phyloP scores from a whole-genome alignment of 768 basidiomycete genomes.

The Boletus rufocinnamomeus region DNA sequence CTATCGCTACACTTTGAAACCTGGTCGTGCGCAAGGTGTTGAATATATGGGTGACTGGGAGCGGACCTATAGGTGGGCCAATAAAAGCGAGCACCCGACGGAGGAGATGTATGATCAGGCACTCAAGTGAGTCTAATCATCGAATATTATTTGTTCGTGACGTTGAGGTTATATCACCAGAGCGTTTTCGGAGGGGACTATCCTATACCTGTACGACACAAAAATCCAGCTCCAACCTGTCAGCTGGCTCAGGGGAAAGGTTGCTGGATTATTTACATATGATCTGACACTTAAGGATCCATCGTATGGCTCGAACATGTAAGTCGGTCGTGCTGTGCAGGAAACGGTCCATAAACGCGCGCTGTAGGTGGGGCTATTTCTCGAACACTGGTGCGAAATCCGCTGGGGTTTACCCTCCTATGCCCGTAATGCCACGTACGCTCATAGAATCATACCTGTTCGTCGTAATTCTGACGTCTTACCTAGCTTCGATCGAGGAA shows the following conservation, averaged over 20 bases:
- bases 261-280: constrained; percentile 18
- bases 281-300: constrained; percentile 12
- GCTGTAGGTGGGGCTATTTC: constrained; percentile 22
- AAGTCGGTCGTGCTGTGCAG: background rate
- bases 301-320: constrained; percentile 22
- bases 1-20: constrained; percentile 5
- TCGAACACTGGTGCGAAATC: constrained; percentile 2
- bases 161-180: background rate
- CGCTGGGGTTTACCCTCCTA: background rate
- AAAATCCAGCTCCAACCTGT: background rate
- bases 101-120: constrained; percentile 15
- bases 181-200: constrained; percentile 1
- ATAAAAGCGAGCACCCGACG: background rate
- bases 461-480: background rate
- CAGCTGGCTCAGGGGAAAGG: constrained; percentile 19
- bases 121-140: constrained; percentile 6
- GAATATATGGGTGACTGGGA: constrained; percentile 12
- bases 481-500: constrained; percentile 21
- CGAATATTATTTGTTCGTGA: too few relatives aligned
- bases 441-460: background rate
- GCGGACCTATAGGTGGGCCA: constrained; percentile 21
- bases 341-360: background rate
- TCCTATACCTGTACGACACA: background rate
- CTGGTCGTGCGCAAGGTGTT: background rate
- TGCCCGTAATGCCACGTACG: constrained; percentile 8